Evolutionary conservation across 1,284 basidiomycete species (phyloP), one percentile per base, ranked within the genome.

Genomic region (Ceratobasidium sp.): DNA sequence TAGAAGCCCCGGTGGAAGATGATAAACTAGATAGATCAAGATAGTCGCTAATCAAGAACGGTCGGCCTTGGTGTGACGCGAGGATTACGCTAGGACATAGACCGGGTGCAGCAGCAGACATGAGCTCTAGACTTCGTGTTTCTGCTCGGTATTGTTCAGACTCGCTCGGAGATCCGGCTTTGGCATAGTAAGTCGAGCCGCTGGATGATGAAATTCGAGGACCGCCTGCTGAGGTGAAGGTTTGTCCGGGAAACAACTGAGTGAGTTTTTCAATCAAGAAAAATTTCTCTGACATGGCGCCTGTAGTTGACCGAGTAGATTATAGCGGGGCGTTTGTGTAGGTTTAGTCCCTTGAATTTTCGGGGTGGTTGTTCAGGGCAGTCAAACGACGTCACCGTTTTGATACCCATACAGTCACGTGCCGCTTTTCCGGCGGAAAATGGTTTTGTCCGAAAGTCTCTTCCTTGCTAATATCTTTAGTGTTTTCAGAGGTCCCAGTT

Each of bases 41-140:
- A 86, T 93, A 94, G 82, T 95, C 91, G 0, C 92, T 92, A 44
- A 96, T 89, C 86, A 95, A 91, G 83, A 89, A 92, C 0, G 93
- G 92, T 56, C 82, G 84, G 13, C 67, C 77, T 23, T 81, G 76
- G 2, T 79, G 76, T 12, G 78, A 73, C 23, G 88, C 79, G 0
- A 91, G 91, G 77, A 85, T 88, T 6, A 95, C 82, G n/a, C 82
- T 84, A 0, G 95, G 95, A 0, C 90, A 91, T 20, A 96, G 84
- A 0, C 90, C 91, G 4, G 93, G 92, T 2, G 93, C 91, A 6
- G 91, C 93, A 20, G 82, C 80, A 20, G 86, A 82, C 82, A 96
- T 93, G 0, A 89, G 91, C 77, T 86, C 87, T 61, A 96, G 88
- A 4, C 93, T 92, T 80, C 91, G 90, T n/a, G 89, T 90, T 84